phyloP scores from a whole-genome alignment of 75 land plant genomes.

The Cunninghamia lanceolata region DNA sequence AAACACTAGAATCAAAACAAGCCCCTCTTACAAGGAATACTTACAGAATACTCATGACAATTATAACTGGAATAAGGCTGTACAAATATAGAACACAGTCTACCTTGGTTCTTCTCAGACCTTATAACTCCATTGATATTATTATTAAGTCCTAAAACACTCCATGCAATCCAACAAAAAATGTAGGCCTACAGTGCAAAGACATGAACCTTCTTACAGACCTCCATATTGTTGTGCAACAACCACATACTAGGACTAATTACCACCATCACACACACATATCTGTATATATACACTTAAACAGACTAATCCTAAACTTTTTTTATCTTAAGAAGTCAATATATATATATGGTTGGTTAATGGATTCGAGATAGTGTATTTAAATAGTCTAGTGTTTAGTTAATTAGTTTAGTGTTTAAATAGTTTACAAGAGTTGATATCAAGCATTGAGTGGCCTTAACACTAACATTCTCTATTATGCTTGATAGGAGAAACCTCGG shows the following conservation, averaged over 20 bases:
- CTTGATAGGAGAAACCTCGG: too few relatives aligned
- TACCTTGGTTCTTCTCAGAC: neutral
- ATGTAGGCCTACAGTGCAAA: neutral
- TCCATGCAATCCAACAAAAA: neutral
- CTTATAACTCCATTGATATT: neutral
- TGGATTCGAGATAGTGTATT: too few relatives aligned
- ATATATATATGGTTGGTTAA: too few relatives aligned
- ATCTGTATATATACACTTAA: neutral
- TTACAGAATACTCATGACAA: slow-evolving; percentile 27
- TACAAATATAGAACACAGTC: slow-evolving; percentile 3
- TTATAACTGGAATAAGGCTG: slow-evolving; percentile 11
- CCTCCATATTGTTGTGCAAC: neutral
- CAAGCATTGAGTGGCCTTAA: too few relatives aligned
- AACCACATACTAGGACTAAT: too few relatives aligned
- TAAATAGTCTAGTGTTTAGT: too few relatives aligned
- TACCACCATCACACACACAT: neutral
- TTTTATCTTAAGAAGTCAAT: too few relatives aligned
- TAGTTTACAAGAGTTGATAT: too few relatives aligned
- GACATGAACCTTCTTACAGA: neutral
- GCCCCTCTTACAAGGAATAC: neutral
- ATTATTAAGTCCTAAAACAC: neutral
- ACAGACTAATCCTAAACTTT: neutral
- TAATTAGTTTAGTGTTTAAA: too few relatives aligned
- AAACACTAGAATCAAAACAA: neutral
- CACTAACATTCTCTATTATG: too few relatives aligned